Percentiles rank a stretch among this genome's conserved stretches.
Conservation (phyloP, 441 rosid species). For the Syzygium syzygioides region DNA sequence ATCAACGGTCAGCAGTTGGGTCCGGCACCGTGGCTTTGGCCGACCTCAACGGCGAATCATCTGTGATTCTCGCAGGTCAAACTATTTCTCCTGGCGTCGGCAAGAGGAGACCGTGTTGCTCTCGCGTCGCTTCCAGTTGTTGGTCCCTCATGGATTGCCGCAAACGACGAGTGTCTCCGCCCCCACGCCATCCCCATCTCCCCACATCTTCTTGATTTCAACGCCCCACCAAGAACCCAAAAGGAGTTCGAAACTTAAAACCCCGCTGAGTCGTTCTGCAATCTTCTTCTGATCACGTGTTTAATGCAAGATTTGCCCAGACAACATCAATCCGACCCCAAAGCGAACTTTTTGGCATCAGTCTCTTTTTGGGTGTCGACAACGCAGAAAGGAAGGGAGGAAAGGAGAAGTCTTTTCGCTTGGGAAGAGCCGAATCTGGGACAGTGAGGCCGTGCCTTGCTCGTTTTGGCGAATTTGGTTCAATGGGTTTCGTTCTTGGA, state of each 20-base stretch:
- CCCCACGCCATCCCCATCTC: not conserved
- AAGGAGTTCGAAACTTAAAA: not conserved
- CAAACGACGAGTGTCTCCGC: not conserved
- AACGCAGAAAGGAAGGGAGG: not conserved
- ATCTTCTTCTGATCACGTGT: not conserved
- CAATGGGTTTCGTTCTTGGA: slow-evolving; percentile 67
- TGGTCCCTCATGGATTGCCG: not conserved
- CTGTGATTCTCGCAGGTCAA: not conserved
- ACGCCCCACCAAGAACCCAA: not conserved
- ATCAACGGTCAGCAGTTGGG: not conserved
- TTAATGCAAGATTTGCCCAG: not conserved
- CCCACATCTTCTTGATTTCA: not conserved
- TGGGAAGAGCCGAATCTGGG: not conserved
- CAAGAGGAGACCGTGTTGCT: not conserved
- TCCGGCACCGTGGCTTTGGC: not conserved
- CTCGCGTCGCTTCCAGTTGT: not conserved
- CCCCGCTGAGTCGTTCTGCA: not conserved
- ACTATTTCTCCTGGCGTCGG: not conserved
- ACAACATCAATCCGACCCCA: not conserved
- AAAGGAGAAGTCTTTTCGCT: not conserved
- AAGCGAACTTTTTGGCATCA: not conserved
- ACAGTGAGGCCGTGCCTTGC: not conserved
- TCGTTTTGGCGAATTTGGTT: not conserved
- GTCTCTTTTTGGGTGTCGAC: not conserved
- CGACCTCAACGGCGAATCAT: not conserved